Evolutionary conservation across 495 filamentous ascomycete species (phyloP).

Genomic region (Chaetomium cochliodes): DNA sequence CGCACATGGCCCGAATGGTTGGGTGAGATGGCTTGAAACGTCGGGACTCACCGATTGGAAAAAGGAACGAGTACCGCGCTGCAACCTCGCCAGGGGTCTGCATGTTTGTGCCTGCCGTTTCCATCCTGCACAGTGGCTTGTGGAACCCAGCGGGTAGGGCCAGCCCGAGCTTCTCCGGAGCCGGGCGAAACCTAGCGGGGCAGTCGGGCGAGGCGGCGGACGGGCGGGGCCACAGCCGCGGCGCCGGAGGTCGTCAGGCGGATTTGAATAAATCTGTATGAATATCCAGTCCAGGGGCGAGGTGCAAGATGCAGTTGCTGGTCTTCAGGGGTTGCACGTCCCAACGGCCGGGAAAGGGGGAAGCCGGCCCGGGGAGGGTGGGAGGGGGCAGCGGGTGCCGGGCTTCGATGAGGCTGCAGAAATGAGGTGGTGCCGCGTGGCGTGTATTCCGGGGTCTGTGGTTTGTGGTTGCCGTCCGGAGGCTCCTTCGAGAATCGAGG

Average conservation of each 20-base stretch:
- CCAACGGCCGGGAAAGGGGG: background rate
- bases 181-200: slow-evolving; percentile 1
- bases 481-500: background rate
- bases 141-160: slow-evolving; percentile 15
- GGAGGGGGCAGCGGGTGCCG: background rate
- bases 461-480: slow-evolving; percentile 9
- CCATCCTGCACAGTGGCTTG: slow-evolving; percentile 26
- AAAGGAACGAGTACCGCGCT: slow-evolving; percentile 45
- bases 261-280: background rate
- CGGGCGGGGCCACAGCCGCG: slow-evolving; percentile 1
- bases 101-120: slow-evolving; percentile 36
- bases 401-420: background rate
- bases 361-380: slow-evolving; percentile 2
- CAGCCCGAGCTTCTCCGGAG: slow-evolving; percentile 11
- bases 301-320: background rate
- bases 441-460: slow-evolving; percentile 10
- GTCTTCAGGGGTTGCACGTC: background rate
- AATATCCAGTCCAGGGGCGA: background rate
- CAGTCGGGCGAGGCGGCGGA: slow-evolving; percentile 1
- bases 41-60: slow-evolving; percentile 51
- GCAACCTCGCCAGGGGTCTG: slow-evolving; percentile 47
- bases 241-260: background rate
- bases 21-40: slow-evolving; percentile 36
- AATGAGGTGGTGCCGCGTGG: slow-evolving; percentile 9
- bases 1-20: slow-evolving; percentile 50